Conservation (phyloP, 768 basidiomycete species). For the Agrocybe pediades region DNA sequence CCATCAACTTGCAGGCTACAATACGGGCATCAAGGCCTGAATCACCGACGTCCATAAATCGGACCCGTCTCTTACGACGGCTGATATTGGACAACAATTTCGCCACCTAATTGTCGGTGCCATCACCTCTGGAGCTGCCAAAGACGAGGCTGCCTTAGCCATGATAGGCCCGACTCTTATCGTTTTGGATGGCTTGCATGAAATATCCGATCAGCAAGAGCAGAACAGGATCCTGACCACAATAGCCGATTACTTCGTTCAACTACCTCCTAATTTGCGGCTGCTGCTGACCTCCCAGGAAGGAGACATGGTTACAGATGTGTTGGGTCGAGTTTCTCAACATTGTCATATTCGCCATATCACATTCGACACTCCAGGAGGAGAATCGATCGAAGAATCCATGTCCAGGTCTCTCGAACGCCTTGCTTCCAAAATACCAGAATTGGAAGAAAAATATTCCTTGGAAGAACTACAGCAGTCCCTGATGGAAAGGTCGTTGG, state of each 20-base stretch:
- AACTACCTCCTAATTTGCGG: conserved; percentile 7
- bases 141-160: too few species aligned
- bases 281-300: conserved; percentile 2
- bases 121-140: too few species aligned
- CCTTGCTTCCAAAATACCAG: background rate
- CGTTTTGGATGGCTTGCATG: conserved; percentile 3
- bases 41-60: too few species aligned
- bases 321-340: background rate
- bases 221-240: background rate
- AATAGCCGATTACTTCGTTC: background rate
- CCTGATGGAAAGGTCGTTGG: background rate
- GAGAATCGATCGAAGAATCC: background rate
- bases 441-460: background rate
- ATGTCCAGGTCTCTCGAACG: background rate
- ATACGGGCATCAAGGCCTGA: too few species aligned
- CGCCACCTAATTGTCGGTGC: too few species aligned
- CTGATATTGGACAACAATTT: too few species aligned
- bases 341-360: background rate
- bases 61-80: too few species aligned
- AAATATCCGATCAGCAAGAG: background rate
- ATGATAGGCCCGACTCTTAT: conserved; percentile 5
- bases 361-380: background rate
- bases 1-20: too few species aligned
- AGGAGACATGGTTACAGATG: background rate
- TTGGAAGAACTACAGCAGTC: background rate